phyloP scores from a whole-genome alignment of 208 protist genomes.

The Angomonas deanei region DNA sequence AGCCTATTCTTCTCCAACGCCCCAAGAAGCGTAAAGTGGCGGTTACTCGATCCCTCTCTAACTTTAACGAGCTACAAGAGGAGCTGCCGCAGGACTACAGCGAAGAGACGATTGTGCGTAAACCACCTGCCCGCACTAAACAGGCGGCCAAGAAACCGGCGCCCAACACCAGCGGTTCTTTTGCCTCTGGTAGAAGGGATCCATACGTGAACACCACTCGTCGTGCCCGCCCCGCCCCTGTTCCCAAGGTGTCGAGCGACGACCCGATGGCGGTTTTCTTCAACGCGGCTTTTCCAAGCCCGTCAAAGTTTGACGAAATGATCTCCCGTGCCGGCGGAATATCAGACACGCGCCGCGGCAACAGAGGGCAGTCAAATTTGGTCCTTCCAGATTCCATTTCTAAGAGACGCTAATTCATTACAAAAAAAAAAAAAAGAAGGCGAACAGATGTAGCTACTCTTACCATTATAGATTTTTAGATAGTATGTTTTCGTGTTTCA shows the following conservation, averaged over 20 bases:
- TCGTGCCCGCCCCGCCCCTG: background rate
- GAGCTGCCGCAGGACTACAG: constrained; percentile 18
- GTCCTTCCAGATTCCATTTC: constrained; percentile 66
- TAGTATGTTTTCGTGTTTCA: background rate
- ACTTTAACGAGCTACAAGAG: constrained; percentile 27
- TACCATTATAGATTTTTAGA: constrained; percentile 1
- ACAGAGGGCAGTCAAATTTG: constrained; percentile 53
- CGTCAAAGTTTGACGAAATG: constrained; percentile 87
- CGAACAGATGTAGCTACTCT: background rate
- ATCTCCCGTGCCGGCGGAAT: constrained; percentile 71
- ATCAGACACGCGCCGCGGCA: constrained; percentile 28
- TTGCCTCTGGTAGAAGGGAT: background rate
- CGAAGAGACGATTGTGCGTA: constrained; percentile 28
- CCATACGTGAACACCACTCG: background rate
- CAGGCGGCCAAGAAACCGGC: background rate
- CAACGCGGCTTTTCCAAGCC: constrained; percentile 73
- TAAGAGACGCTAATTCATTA: constrained; percentile 30
- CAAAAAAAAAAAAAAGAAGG: background rate
- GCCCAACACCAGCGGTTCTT: background rate
- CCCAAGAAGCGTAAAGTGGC: constrained; percentile 24
- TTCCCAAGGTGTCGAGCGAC: constrained; percentile 23
- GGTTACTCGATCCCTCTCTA: constrained; percentile 53
- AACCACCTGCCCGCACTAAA: constrained; percentile 5
- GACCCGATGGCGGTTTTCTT: constrained; percentile 88
- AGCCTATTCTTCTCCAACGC: constrained; percentile 66